Conservation (phyloP, 2,329 filamentous ascomycete genomes). For the Pestalotiopsis sp. region DNA sequence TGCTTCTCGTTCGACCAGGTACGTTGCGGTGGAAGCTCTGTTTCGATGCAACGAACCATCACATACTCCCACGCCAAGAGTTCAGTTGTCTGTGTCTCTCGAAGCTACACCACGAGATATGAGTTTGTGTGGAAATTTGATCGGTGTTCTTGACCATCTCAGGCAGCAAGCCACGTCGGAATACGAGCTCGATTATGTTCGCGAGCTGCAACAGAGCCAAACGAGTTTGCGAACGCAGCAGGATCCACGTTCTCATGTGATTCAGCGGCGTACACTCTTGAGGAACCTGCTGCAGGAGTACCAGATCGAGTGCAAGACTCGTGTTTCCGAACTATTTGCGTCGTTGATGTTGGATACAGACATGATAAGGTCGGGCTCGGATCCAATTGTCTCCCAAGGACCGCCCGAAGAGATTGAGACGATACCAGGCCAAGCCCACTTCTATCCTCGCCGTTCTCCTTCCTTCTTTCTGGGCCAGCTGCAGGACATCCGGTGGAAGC, state of each 20-base stretch:
- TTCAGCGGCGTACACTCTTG: neutral
- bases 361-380: neutral
- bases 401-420: neutral
- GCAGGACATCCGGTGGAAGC: slow-evolving; percentile 15
- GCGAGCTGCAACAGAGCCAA: neutral
- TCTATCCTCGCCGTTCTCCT: neutral
- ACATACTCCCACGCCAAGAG: neutral
- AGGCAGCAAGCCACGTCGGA: neutral
- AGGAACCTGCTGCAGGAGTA: neutral
- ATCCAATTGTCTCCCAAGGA: neutral
- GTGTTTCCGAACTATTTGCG: neutral
- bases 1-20: neutral
- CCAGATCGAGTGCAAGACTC: neutral
- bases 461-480: neutral
- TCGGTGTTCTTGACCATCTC: neutral
- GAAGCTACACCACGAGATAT: neutral
- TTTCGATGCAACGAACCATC: neutral
- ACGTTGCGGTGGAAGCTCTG: neutral
- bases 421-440: neutral
- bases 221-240: neutral
- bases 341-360: neutral
- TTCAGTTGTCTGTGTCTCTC: neutral
- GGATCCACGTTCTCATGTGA: neutral
- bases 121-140: neutral
- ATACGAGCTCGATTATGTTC: neutral